Conservation (phyloP, 306 rosid species). For the Glycine tomentella region DNA sequence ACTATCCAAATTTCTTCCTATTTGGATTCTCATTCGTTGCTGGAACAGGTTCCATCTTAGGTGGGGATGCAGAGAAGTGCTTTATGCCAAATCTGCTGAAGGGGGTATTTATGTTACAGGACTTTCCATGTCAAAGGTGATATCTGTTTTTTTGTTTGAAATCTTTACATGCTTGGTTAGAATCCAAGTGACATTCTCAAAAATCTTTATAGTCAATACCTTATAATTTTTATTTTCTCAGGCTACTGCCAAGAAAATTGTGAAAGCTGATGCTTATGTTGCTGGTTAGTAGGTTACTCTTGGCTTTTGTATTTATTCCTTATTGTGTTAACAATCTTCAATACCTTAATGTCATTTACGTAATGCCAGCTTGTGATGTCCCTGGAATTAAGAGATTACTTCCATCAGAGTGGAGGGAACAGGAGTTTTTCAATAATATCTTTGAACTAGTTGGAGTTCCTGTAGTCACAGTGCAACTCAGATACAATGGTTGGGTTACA, state of each 20-base stretch:
- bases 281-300: slow-evolving; percentile 74
- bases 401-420: slow-evolving; percentile 86
- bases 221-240: slow-evolving; percentile 45
- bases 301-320: slow-evolving; percentile 24
- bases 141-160: slow-evolving; percentile 20
- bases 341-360: slow-evolving; percentile 44
- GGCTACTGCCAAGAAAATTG: slow-evolving; percentile 87
- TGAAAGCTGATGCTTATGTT: slow-evolving; percentile 93
- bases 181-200: slow-evolving; percentile 35
- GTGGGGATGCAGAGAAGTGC: slow-evolving; percentile 98
- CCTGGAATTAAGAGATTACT: slow-evolving; percentile 95
- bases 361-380: slow-evolving; percentile 91
- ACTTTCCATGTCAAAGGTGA: slow-evolving; percentile 85
- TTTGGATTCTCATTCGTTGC: slow-evolving; percentile 45
- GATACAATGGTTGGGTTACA: slow-evolving; percentile 98
- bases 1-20: slow-evolving; percentile 38
- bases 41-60: slow-evolving; percentile 93
- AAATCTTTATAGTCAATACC: slow-evolving; percentile 31
- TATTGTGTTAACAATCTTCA: slow-evolving; percentile 26
- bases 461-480: slow-evolving; percentile 97
- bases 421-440: slow-evolving; percentile 79
- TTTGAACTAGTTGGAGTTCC: slow-evolving; percentile 94
- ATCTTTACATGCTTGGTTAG: slow-evolving; percentile 38
- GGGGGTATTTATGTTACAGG: slow-evolving; percentile 78
- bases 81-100: slow-evolving; percentile 74